Evolutionary conservation across 306 rosid species (phyloP).

Genomic region (Gynostemma pentaphyllum): DNA sequence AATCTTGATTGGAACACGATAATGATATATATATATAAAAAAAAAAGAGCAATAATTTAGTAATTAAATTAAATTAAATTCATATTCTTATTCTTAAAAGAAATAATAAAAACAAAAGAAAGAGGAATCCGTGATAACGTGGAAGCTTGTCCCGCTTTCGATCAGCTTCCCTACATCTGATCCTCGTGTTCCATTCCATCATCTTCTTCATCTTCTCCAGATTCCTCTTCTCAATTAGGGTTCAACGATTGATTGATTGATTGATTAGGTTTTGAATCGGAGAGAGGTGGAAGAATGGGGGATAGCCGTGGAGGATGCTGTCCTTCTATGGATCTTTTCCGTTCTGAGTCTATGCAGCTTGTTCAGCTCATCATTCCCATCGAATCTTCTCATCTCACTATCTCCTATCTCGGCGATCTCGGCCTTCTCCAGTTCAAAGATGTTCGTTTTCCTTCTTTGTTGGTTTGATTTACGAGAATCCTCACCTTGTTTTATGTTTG

Average conservation of each 20-base stretch:
- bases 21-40: too few species aligned
- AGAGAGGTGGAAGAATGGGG: slow-evolving; percentile 34
- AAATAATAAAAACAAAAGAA: background rate
- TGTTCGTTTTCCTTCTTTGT: slow-evolving; percentile 23
- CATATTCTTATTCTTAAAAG: too few species aligned
- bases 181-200: background rate
- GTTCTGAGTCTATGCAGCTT: slow-evolving; percentile 98
- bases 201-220: background rate
- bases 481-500: slow-evolving; percentile 12
- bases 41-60: background rate
- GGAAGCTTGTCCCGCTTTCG: background rate
- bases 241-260: too few species aligned
- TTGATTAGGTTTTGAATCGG: background rate
- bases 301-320: slow-evolving; percentile 62
- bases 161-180: background rate
- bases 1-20: background rate
- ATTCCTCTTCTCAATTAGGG: slow-evolving; percentile 4
- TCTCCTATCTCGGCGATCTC: slow-evolving; percentile 91
- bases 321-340: slow-evolving; percentile 94
- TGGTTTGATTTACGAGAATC: slow-evolving; percentile 11
- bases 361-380: slow-evolving; percentile 94
- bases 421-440: slow-evolving; percentile 93
- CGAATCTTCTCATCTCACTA: slow-evolving; percentile 82
- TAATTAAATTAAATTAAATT: background rate
- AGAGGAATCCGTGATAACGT: slow-evolving; percentile 8